Evolutionary conservation across 768 basidiomycete genomes (phyloP), one percentile per base, ranked within the genome.

Genomic region (Auriscalpium orientale): DNA sequence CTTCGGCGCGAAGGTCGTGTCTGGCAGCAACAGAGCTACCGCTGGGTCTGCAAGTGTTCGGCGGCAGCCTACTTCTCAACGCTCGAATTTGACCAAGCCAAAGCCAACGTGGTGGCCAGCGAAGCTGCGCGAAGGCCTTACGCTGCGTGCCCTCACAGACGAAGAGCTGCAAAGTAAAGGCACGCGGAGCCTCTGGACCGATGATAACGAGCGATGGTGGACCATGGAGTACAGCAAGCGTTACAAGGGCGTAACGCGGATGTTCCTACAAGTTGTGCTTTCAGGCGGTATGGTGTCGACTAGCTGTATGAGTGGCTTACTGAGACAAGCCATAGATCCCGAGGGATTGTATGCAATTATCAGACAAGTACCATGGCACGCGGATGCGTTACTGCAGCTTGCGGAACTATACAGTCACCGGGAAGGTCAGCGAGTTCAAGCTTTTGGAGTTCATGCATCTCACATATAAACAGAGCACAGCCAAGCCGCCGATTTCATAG

Each of bases 1-100:
- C 77, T 99, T 99, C 66, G 95, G 95, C 2, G 80, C 90, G 18
- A 89, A 86, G 64, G 94, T 97, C 56, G 80, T 98, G 9, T 75
- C 77, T n/a, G 82, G 86, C 2, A 78, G 76, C 33, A 81, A 80
- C 68, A 68, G 70, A 18, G 60, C 70, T 12, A 62, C 73, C 1
- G 58, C 70, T 1, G 64, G 68, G 13, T 58, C 72, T 20, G 65
- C 72, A 4, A 67, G 76, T 3, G 53, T 67, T 1, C 66, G 70
- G 66, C 70, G 80, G 35, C 76, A 77, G 46, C 71, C 70, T 4
- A 76, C 74, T 9, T 59, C 69, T 4, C 76, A 79, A 34, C 74
- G 87, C 15, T 91, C 90, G 10, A 79, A 85, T 47, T 73, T 98
- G 16, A 90, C 91, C 0, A 83, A 84, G 45, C 91, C 91, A 0